Evolutionary conservation across 495 filamentous ascomycete genomes (phyloP).

Genomic region (Aspergillus saccharolyticus): DNA sequence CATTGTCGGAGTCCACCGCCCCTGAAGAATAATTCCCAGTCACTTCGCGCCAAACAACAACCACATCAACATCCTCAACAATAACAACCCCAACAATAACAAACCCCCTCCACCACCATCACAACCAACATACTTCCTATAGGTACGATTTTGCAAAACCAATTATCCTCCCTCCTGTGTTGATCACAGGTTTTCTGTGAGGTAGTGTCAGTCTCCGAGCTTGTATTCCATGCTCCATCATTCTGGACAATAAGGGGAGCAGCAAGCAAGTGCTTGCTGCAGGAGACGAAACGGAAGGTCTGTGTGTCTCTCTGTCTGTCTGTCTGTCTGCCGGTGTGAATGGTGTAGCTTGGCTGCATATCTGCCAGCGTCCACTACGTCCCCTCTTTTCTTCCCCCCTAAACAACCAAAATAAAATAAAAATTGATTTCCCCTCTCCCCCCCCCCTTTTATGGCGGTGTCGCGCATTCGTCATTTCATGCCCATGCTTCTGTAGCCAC

Average conservation of each 20-base stretch:
- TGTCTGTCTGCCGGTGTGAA: neutral
- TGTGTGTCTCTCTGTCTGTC: conserved; percentile 18
- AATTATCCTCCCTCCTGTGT: conserved; percentile 11
- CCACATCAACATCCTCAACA: no score
- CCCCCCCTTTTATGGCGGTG: neutral
- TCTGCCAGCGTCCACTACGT: neutral
- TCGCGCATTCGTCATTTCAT: conserved; percentile 1
- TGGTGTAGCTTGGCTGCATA: conserved; percentile 12
- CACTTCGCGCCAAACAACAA: conserved; percentile 2
- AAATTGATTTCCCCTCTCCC: neutral
- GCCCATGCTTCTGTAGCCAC: conserved; percentile 6
- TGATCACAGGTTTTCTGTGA: conserved; percentile 28
- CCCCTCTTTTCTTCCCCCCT: neutral
- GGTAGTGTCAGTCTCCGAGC: conserved; percentile 21
- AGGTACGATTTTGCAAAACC: neutral
- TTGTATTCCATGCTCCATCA: conserved; percentile 49
- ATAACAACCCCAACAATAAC: neutral
- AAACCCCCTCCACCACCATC: no score
- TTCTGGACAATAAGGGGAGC: conserved; percentile 50
- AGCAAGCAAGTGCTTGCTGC: conserved; percentile 54
- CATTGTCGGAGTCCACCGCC: conserved; percentile 9
- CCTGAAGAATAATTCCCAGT: conserved; percentile 14
- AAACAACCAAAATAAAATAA: neutral
- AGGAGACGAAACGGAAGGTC: conserved; percentile 50
- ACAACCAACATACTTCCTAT: neutral